Percentiles rank a stretch among this genome's conserved stretches.
These are phyloP conservation scores for Gonapodya prolifera DNA, from an alignment of 192 early-diverging fungal species.

Conservation along the genomic window DNA sequence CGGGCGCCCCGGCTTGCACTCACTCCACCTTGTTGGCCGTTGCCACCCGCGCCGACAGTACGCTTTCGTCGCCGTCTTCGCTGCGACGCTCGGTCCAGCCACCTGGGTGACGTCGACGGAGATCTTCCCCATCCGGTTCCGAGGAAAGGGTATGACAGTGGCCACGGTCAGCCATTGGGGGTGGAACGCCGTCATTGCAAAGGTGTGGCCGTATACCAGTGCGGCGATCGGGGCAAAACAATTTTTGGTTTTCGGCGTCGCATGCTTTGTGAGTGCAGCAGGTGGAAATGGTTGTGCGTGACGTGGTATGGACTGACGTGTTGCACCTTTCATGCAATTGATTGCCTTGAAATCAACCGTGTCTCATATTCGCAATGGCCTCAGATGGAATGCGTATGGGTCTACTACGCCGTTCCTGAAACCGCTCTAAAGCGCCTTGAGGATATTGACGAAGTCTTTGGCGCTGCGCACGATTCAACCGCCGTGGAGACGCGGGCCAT, in stretches of 20 bases:
- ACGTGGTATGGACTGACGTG: too few species aligned
- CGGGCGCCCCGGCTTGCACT: neutral
- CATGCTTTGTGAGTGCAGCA: neutral
- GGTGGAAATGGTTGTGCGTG: too few species aligned
- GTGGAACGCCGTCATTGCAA: neutral
- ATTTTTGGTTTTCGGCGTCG: neutral
- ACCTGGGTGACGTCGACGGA: constrained; percentile 86
- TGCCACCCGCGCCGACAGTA: neutral
- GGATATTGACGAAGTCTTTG: neutral
- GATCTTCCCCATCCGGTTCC: constrained; percentile 79
- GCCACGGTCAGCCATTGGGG: constrained; percentile 82
- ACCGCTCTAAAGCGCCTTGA: neutral
- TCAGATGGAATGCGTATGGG: neutral
- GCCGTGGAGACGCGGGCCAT: neutral
- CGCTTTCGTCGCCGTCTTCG: neutral
- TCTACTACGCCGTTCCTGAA: neutral
- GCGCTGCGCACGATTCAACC: neutral
- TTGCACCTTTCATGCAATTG: too few species aligned
- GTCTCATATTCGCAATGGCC: too few species aligned
- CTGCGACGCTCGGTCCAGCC: constrained; percentile 63
- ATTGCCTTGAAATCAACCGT: too few species aligned
- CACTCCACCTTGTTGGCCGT: neutral
- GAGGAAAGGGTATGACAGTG: constrained; percentile 71
- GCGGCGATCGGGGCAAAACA: neutral
- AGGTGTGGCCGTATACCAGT: constrained; percentile 1